Percentiles rank a stretch among this genome's conserved stretches.
Conservation (phyloP, 169 alveolate genomes). For the Plasmodium billcollinsi region DNA sequence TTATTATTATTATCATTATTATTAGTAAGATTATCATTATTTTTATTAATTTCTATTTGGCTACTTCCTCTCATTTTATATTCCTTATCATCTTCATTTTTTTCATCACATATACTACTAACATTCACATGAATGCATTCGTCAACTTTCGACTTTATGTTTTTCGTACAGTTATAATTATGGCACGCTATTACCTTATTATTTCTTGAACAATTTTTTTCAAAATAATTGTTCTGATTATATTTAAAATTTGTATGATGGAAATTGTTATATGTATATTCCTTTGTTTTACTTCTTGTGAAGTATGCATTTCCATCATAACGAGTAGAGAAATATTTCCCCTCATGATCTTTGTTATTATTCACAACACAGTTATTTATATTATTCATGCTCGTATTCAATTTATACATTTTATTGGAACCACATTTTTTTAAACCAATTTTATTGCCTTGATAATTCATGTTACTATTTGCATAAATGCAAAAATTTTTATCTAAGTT, state of each 20-base stretch:
- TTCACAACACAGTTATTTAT: neutral
- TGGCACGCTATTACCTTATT: neutral
- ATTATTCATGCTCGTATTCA: neutral
- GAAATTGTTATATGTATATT: neutral
- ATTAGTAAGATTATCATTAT: neutral
- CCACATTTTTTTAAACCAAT: constrained; percentile 3
- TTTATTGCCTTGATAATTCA: neutral
- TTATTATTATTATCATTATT: neutral
- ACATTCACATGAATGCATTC: no score
- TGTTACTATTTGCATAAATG: neutral
- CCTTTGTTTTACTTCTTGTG: constrained; percentile 18
- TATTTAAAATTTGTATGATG: constrained; percentile 5
- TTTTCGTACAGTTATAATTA: neutral
- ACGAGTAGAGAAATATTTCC: neutral
- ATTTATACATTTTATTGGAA: constrained; percentile 10
- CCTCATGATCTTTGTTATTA: constrained; percentile 17
- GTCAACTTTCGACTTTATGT: neutral
- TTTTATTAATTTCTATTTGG: neutral
- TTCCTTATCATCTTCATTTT: neutral
- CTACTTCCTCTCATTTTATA: neutral
- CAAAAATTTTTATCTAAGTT: neutral
- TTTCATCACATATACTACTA: neutral
- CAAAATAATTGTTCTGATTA: neutral
- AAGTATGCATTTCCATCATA: constrained; percentile 5
- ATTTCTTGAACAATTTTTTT: neutral